A percentile compares a stretch with the other conserved stretches of the same genome.
phyloP scores from a whole-genome alignment of 2,329 filamentous ascomycete species.

The Leptographium radiaticola region DNA sequence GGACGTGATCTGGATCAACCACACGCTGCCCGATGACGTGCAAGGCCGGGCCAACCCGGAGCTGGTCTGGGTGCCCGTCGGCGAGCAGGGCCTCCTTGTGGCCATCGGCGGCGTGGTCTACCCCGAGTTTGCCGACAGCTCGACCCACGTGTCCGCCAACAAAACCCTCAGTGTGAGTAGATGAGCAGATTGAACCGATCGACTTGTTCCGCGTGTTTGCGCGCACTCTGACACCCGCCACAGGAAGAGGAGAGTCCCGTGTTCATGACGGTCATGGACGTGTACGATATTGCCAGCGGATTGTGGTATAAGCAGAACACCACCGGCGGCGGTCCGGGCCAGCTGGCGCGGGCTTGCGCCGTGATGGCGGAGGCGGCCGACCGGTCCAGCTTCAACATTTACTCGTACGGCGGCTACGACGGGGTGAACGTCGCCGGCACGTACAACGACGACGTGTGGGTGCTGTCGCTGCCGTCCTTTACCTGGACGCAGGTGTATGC shows the following conservation, averaged over 20 bases:
- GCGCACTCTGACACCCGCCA: neutral
- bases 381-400: slow-evolving; percentile 65
- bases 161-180: slow-evolving; percentile 26
- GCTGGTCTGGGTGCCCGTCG: slow-evolving; percentile 66
- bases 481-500: slow-evolving; percentile 52
- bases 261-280: slow-evolving; percentile 61
- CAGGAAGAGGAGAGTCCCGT: slow-evolving; percentile 51
- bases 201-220: neutral
- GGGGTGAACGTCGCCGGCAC: slow-evolving; percentile 26
- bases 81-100: slow-evolving; percentile 60
- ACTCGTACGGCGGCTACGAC: slow-evolving; percentile 70
- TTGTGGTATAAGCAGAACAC: slow-evolving; percentile 66
- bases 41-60: slow-evolving; percentile 48
- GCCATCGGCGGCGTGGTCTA: slow-evolving; percentile 62
- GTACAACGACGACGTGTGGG: slow-evolving; percentile 61
- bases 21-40: slow-evolving; percentile 34
- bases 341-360: slow-evolving; percentile 56
- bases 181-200: slow-evolving; percentile 11
- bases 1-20: slow-evolving; percentile 42
- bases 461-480: slow-evolving; percentile 67
- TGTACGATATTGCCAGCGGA: slow-evolving; percentile 62
- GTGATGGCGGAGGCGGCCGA: slow-evolving; percentile 61
- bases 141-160: slow-evolving; percentile 17
- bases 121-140: slow-evolving; percentile 31
- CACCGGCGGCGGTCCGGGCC: slow-evolving; percentile 42